Base-by-base conservation (phyloP, 2,329 filamentous ascomycete genomes). In the Cadophora luteo-olivacea region DNA sequence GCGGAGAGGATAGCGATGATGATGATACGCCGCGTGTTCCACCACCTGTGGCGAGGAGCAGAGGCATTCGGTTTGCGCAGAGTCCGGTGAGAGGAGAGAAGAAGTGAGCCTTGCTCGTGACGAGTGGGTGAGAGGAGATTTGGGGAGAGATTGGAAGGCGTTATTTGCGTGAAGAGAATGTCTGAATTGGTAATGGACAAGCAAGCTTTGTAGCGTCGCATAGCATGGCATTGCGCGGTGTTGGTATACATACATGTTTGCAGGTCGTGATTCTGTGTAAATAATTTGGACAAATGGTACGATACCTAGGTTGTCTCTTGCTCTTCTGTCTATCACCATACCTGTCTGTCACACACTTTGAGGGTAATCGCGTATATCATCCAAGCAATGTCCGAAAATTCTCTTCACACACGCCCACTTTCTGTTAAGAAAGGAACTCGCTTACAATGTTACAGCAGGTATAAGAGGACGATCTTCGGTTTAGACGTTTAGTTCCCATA, bases 1-100 rank as follows among this genome's bases (percentile, higher is more conserved):
- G 48, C 11, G 70, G 74, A 14, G 73, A 74, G 33, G 73, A 77
- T 67, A 70, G 68, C 41, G 72, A 75, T 41, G 76, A 77, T 64
- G 77, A 78, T 67, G 74, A 75, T 71, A 76, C 75, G 19, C 72
- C 69, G 16, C 64, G 75, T n/a, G 72, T 78, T 12, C 76, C 75
- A 25, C 75, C 73, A 5, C 74, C 74, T 1, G 75, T 67, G 24
- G 72, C 64, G 38, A 73, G 62, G 63, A 72, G 69, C 41, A 70
- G 75, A 24, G 77, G 76, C 1, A 79, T 79, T 61, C 69, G 77
- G 25, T 79, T 79, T 62, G 77, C 77, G 7, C 72, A 77, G 69
- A 78, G 77, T 69, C 77, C 77, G 19, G 75, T 77, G 6, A 68
- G 76, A 29, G 72, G 69, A 22, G 70, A 58, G 70, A 72, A 68